Evolutionary conservation across 495 filamentous ascomycete species (phyloP), one percentile per base, ranked within the genome.

Genomic region (Penicillium maclennaniae): DNA sequence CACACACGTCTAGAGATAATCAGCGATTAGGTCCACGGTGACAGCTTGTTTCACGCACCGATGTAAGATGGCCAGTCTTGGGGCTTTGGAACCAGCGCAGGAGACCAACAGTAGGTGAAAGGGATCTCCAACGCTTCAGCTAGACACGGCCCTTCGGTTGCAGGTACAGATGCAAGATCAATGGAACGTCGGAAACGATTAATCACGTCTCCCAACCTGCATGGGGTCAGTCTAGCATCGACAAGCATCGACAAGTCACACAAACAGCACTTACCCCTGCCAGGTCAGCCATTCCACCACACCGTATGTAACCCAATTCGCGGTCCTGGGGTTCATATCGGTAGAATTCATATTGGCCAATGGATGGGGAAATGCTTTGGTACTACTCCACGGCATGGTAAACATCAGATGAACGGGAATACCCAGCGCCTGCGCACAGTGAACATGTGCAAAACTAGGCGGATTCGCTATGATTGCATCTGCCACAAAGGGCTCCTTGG

Each of bases 401-500:
- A 85, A 86, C 75, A 87, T 83, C 53, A 88, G 67, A 56, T 87
- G 84, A 9, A 86, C 59, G 8, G 84, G 84, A 26, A 87, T 76
- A 1, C 75, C 75, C 8, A 88, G 58, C 19, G 75, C 79, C 63
- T 87, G 74, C 0, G 83, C 84, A 56, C 80, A 83, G 59, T 86
- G 83, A 0, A 86, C 58, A 72, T 87, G 83, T 1, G 83, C 84
- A 64, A 87, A 85, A 52, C 77, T 83, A 1, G 82, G 82, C 1
- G 84, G 83, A 62, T 86, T 87, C 0, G 84, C 83, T 55, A 87
- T 85, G 44, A 87, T 86, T 10, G 76, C 81, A 51, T 87, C 80
- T 0, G 84, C 84, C 6, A 86, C 74, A 63, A 87, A 87, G 0
- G 83, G 81, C 50, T 64, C 45, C 17, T 51, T 40, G 5, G 44